Evolutionary conservation across 768 basidiomycete species (phyloP), one percentile per base, ranked within the genome.

Genomic region (Stropharia rugosoannulata): DNA sequence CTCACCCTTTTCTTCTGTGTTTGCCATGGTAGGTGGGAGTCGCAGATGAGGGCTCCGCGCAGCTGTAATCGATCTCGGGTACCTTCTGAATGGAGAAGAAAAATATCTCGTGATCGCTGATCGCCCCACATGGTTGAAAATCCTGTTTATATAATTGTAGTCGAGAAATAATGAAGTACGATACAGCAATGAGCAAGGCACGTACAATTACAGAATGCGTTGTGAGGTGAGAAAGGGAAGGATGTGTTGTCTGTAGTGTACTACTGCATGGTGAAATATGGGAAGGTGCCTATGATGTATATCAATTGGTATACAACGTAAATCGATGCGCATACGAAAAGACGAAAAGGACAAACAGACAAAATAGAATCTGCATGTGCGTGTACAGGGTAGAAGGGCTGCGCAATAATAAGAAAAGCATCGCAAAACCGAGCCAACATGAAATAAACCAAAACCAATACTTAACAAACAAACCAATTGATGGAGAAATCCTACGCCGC

Each of bases 1-100:
- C 49, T 13, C 12, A 61, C 65, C 61, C 55, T 64, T 61, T 35
- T 64, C 59, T 47, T 64, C 63, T 18, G 59, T 51, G 59, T 62
- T 52, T 22, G 19, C n/a, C 15, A 46, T 46, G 15, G 18, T 15
- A 1, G 15, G 22, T 46, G 27, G 45, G 11, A 22, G 22, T 22
- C 29, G 19, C 15, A 27, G 29, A 27, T 10, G n/a, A 25, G 15
- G 22, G 10, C 18, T 27, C 12, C 22, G 45, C 22, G 22, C 15
- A 7, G 27, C 3, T 11, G 45, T 27, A 46, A 22, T 25, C 45
- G 45, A 46, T 46, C 7, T 27, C 29, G 12, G 22, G 9, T 13
- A 27, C 11, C 15, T 22, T 45, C 27, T 25, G 43, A 25, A 46
- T 46, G 45, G 45, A 46, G 45, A 19, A 46, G 29, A 27, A 46